Conservation (phyloP, 768 basidiomycete species). For the Lentinula edodes region DNA sequence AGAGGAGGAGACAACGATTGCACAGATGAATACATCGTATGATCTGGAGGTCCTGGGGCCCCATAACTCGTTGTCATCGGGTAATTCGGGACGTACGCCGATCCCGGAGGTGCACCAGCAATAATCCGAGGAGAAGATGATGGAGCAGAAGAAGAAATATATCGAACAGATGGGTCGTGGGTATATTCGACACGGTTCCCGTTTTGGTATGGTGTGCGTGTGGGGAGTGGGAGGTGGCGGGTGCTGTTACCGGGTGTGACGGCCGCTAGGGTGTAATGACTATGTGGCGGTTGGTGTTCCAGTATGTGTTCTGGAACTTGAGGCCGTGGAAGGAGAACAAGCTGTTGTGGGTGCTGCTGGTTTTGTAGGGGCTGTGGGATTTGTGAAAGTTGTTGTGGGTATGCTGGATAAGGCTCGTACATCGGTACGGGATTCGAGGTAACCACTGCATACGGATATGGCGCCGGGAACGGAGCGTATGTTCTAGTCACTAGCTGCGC, state of each 20-base stretch:
- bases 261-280: neutral
- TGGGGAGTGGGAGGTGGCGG: neutral
- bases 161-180: neutral
- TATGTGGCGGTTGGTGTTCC: conserved; percentile 20
- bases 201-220: conserved; percentile 2
- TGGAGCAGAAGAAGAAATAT: no score
- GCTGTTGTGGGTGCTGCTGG: neutral
- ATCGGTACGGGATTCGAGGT: conserved; percentile 28
- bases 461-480: conserved; percentile 35
- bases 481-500: conserved; percentile 20
- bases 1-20: neutral
- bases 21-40: neutral
- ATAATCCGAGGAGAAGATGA: neutral
- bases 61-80: neutral
- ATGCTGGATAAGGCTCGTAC: conserved; percentile 36
- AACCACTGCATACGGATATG: conserved; percentile 14
- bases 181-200: conserved; percentile 1
- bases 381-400: conserved; percentile 19
- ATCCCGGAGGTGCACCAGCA: neutral
- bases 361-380: neutral
- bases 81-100: neutral
- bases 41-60: neutral
- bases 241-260: neutral
- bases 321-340: neutral
- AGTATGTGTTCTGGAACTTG: neutral